A percentile compares a stretch with the other conserved stretches of the same genome.
phyloP scores from a whole-genome alignment of 768 basidiomycete genomes.

The Tricholoma sp. region DNA sequence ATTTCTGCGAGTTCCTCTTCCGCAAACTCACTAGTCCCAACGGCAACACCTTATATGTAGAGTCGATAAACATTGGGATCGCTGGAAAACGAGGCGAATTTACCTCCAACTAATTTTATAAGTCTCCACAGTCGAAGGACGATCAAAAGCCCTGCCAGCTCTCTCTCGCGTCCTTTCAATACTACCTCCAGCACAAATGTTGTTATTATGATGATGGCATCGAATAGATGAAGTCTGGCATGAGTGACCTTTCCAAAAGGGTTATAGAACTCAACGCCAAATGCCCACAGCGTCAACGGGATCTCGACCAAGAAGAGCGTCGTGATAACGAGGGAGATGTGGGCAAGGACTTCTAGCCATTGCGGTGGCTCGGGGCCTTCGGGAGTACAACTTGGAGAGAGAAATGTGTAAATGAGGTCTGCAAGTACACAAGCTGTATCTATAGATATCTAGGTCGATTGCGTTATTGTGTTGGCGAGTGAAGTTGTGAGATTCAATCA shows the following conservation, averaged over 20 bases:
- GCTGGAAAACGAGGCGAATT: background rate
- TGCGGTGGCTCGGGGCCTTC: slow-evolving; percentile 35
- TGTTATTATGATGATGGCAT: slow-evolving; percentile 61
- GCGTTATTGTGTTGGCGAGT: slow-evolving; percentile 7
- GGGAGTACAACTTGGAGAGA: slow-evolving; percentile 47
- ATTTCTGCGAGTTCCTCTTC: slow-evolving; percentile 51
- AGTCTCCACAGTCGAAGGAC: slow-evolving; percentile 77
- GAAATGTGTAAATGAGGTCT: slow-evolving; percentile 65
- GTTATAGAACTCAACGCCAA: slow-evolving; percentile 57
- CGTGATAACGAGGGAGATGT: slow-evolving; percentile 64
- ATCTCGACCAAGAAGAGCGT: slow-evolving; percentile 76
- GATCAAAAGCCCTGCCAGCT: slow-evolving; percentile 66
- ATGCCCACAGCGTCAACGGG: slow-evolving; percentile 60
- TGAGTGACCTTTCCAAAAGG: slow-evolving; percentile 54
- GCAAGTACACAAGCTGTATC: slow-evolving; percentile 69
- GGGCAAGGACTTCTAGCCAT: slow-evolving; percentile 61
- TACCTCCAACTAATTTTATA: slow-evolving; percentile 62
- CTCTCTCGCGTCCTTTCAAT: slow-evolving; percentile 61
- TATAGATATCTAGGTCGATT: slow-evolving; percentile 40
- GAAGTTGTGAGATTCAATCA: slow-evolving; percentile 20
- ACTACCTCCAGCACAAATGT: slow-evolving; percentile 73
- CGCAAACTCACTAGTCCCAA: slow-evolving; percentile 67
- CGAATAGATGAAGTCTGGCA: slow-evolving; percentile 66
- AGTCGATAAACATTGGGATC: background rate
- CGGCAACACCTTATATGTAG: slow-evolving; percentile 53